phyloP scores from a whole-genome alignment of 2,329 filamentous ascomycete genomes.

The Apiospora phragmitis region DNA sequence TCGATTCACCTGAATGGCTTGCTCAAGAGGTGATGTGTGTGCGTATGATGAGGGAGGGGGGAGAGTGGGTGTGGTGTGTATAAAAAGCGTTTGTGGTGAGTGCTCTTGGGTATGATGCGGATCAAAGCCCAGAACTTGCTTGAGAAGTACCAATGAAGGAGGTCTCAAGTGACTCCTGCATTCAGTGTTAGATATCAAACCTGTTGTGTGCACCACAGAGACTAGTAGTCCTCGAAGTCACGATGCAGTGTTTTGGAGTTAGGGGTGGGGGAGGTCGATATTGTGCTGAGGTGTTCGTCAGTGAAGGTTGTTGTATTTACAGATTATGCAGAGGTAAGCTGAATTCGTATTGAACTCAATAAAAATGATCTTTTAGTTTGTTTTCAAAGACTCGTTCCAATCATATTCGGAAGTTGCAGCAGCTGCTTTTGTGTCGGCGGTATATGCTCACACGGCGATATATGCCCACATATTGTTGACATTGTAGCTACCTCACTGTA shows the following conservation, averaged over 20 bases:
- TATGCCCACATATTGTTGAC: background rate
- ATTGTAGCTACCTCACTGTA: background rate
- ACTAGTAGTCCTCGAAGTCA: background rate
- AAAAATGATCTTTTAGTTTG: too few species aligned
- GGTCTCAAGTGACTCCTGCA: background rate
- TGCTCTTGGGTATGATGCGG: background rate
- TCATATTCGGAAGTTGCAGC: background rate
- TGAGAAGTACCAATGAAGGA: background rate
- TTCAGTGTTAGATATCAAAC: background rate
- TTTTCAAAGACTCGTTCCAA: background rate
- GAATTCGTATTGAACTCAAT: background rate
- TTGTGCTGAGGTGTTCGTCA: background rate
- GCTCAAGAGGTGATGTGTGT: background rate
- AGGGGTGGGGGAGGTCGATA: background rate
- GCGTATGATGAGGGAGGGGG: background rate
- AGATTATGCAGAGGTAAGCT: background rate
- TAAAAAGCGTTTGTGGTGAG: background rate
- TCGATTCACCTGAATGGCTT: background rate
- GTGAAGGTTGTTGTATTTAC: background rate
- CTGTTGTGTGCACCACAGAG: background rate
- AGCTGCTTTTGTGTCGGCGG: background rate
- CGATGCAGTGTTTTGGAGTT: background rate
- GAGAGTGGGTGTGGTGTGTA: background rate
- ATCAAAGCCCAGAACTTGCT: background rate
- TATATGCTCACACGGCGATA: background rate